Evolutionary conservation across 345 rosid species (phyloP), one percentile per base, ranked within the genome.

Genomic region (Moricandia moricandioides): DNA sequence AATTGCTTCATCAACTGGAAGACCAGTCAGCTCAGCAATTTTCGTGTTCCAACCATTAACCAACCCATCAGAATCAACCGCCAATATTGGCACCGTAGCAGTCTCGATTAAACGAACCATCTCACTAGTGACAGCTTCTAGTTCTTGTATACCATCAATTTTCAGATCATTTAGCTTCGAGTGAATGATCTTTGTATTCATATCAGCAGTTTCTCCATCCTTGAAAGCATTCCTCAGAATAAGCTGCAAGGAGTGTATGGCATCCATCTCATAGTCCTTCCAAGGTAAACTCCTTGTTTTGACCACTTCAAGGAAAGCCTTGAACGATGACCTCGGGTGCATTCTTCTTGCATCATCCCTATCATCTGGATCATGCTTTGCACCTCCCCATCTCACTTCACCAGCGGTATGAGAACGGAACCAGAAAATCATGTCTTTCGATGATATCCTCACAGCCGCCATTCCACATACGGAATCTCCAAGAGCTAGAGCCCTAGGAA

Each of bases 261-360:
- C 96, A 77, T 94, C 97, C 97, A 89, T 91, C 84, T 94, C 98
- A 72, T 85, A 88, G 83, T 91, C 97, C 76, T 91, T 91, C 98
- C 97, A 94, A 16, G 98, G 95, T 67, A 87, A 71, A 84, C 98
- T 89, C 82, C 97, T 89, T 10, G 82, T 84, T 82, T 85, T 91
- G 40, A 91, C 96, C 68, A 88, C 96, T 76, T 91, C 96, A 43
- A 91, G 94, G 68, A 93, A 93, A 47, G 98, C 98, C 86, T 87
- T 88, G 85, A 91, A 94, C 1, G 98, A 94, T 17, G 98, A 91
- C 78, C 98, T 90, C 3, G 98, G 98, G 71, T 94, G 94, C 98
- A 94, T 94, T 80, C 80, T 88, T 82, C 90, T 84, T 5, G 85
- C 86, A 72, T 94, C 95, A 65, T 94, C 96, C 78, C 82, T 85